These are phyloP conservation scores for Pseudogymnoascus sp. DNA, from an alignment of 2,329 filamentous ascomycete genomes.

Conservation along the genomic window DNA sequence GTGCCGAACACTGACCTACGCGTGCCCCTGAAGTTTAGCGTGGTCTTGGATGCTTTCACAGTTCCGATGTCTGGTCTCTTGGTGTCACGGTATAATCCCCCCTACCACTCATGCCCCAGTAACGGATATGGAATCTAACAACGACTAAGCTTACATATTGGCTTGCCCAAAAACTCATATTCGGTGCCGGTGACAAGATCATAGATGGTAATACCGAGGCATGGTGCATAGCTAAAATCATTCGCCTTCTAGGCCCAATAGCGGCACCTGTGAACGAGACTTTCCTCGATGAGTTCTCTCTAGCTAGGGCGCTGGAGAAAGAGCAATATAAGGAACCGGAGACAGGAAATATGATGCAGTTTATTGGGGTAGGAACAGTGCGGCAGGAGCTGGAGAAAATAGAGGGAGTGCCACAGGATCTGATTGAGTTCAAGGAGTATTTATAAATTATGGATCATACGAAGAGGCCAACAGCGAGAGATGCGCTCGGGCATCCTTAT, in stretches of 20 bases:
- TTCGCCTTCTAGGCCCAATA: slow-evolving; percentile 19
- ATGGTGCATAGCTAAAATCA: slow-evolving; percentile 24
- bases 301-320: not conserved
- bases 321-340: slow-evolving; percentile 5
- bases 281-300: not conserved
- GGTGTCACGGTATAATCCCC: slow-evolving; percentile 20
- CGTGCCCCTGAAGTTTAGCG: slow-evolving; percentile 15
- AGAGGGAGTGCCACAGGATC: slow-evolving; percentile 7
- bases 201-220: slow-evolving; percentile 19
- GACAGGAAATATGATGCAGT: not conserved
- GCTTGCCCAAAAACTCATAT: slow-evolving; percentile 16
- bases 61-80: slow-evolving; percentile 23
- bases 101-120: not conserved
- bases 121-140: slow-evolving; percentile 10
- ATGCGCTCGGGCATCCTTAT: slow-evolving; percentile 15
- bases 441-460: slow-evolving; percentile 15
- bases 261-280: slow-evolving; percentile 13
- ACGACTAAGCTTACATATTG: slow-evolving; percentile 18
- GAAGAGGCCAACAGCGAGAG: slow-evolving; percentile 15
- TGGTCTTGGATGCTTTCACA: slow-evolving; percentile 18
- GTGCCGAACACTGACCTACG: not conserved
- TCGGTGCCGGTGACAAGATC: slow-evolving; percentile 20
- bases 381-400: slow-evolving; percentile 14
- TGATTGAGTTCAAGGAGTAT: slow-evolving; percentile 15
- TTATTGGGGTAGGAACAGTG: slow-evolving; percentile 12